Base-by-base conservation (phyloP, 2,329 filamentous ascomycete genomes). In the Apiospora koreana region DNA sequence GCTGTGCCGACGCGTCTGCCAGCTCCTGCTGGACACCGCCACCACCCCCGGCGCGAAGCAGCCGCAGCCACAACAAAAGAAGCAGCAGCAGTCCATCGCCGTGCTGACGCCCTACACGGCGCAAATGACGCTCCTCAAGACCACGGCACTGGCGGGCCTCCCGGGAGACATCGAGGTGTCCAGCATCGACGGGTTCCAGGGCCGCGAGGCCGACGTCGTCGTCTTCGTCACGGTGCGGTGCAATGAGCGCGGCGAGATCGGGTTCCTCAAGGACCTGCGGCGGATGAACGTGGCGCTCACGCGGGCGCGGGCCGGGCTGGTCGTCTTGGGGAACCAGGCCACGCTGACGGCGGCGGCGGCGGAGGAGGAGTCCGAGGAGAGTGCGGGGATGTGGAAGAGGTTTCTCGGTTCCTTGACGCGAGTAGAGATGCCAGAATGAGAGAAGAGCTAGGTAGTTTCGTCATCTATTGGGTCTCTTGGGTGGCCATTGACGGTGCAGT, bases 101-200 rank as follows among this genome's bases (percentile, higher is more conserved):
- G 78, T 84, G 1, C 71, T 85, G 3, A 83, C 82, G 1, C 82
- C 81, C 1, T 85, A 84, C 68, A 79, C 76, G 0, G 76, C 77
- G 1, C 81, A 84, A 73, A 77, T 72, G 3, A 78, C 80, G 2
- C 65, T 79, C 1, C 76, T 84, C 3, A 65, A 71, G 69, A 7
- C 69, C 76, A 8, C 69, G 9, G 25, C 41, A 9, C 43, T 67
- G 21, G 43, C 65, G 23, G 31, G 65, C 16, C 31, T 50, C 76
- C 0, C 21, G 14, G 48, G 48, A 3, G 76, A 76, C 31, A 73
- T 83, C 1, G 76, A 82, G 65, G 76, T 83, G 1, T 81, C 77
- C 1, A 84, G 80, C 67, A 81, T 85, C 62, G 83, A 85, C 71
- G 79, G 79, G 3, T 85, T 82, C 71, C 82, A 85, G 69, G 83